phyloP scores from a whole-genome alignment of 768 basidiomycete genomes.

The Boletus subparvulus region DNA sequence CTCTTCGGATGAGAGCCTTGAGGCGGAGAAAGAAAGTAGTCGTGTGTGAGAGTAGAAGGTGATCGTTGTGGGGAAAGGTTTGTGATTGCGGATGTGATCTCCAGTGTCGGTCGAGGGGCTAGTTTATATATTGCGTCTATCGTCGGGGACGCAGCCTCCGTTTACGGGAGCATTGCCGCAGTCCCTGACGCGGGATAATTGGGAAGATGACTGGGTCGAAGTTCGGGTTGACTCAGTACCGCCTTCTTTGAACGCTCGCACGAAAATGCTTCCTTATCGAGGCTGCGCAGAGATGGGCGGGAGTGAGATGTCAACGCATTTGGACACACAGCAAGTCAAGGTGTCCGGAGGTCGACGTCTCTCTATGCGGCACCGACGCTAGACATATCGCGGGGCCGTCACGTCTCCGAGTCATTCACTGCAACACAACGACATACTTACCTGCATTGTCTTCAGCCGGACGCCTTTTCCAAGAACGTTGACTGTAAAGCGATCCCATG shows the following conservation, averaged over 20 bases:
- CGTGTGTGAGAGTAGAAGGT: conserved; percentile 21
- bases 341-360: conserved; percentile 18
- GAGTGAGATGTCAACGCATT: not conserved
- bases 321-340: conserved; percentile 1
- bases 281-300: not conserved
- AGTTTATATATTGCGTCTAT: conserved; percentile 18
- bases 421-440: not conserved
- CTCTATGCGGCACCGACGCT: conserved; percentile 7
- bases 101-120: not conserved
- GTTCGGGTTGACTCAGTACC: conserved; percentile 16
- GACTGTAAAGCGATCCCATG: not conserved
- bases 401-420: not conserved
- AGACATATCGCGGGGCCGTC: conserved; percentile 6
- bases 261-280: conserved; percentile 21
- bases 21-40: conserved; percentile 7
- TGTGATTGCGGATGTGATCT: conserved; percentile 2
- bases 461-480: not conserved
- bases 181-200: conserved; percentile 7
- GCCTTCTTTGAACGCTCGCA: conserved; percentile 8
- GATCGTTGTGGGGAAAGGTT: conserved; percentile 5
- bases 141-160: conserved; percentile 30
- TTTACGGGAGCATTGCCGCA: conserved; percentile 28
- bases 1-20: conserved; percentile 15
- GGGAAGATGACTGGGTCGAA: conserved; percentile 11
- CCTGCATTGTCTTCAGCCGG: not conserved